These are phyloP conservation scores for Nyssa sinensis DNA, from an alignment of 148 eudicot species.

Conservation along the genomic window DNA sequence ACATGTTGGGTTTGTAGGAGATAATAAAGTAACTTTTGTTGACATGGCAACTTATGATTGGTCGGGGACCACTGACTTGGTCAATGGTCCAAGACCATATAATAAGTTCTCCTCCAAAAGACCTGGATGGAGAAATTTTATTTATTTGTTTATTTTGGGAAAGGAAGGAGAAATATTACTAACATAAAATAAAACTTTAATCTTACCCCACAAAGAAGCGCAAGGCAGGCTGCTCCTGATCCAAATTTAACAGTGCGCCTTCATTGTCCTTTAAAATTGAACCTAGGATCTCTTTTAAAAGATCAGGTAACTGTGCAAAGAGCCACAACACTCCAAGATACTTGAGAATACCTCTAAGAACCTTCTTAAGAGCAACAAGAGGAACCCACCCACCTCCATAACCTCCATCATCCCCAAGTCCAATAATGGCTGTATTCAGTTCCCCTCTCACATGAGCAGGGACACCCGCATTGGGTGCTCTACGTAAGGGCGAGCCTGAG, in stretches of 20 bases:
- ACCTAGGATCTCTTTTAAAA: slow-evolving; percentile 88
- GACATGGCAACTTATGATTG: too few species aligned
- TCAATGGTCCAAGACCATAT: too few species aligned
- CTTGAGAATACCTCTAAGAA: slow-evolving; percentile 89
- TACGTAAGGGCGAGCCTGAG: slow-evolving; percentile 61
- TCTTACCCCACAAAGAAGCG: slow-evolving; percentile 99
- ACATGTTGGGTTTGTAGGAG: too few species aligned
- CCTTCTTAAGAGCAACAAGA: slow-evolving; percentile 96
- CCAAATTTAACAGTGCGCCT: slow-evolving; percentile 93
- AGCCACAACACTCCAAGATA: slow-evolving; percentile 99
- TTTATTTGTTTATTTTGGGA: too few species aligned
- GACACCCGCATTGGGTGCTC: slow-evolving; percentile 73
- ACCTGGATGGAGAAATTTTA: too few species aligned
- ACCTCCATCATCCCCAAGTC: slow-evolving; percentile 99
- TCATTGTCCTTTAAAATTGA: slow-evolving; percentile 93
- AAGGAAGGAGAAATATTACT: too few species aligned
- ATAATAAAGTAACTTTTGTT: too few species aligned
- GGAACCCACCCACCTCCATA: slow-evolving; percentile 99
- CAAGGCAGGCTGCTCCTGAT: slow-evolving; percentile 98
- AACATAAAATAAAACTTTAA: too few species aligned
- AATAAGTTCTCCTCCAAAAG: too few species aligned
- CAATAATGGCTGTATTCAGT: slow-evolving; percentile 92
- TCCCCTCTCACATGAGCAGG: slow-evolving; percentile 99
- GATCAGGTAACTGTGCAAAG: slow-evolving; percentile 94
- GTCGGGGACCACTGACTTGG: too few species aligned